A percentile compares a stretch with the other conserved stretches of the same genome.
These are phyloP conservation scores for Tolypocladium sp. DNA, from an alignment of 2,329 filamentous ascomycete genomes.

Conservation along the genomic window DNA sequence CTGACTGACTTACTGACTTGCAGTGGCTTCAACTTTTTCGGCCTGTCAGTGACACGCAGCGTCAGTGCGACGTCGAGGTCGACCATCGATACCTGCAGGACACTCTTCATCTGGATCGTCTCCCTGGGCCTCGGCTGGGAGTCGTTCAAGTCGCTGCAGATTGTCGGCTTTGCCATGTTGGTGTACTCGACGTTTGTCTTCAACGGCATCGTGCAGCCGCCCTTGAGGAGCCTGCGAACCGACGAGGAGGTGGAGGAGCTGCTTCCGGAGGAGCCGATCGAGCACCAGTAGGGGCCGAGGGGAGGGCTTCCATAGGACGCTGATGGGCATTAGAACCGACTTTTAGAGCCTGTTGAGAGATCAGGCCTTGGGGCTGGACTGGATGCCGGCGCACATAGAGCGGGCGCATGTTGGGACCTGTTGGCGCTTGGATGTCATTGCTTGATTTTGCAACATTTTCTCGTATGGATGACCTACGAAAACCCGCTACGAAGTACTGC, in stretches of 20 bases:
- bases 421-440: not conserved
- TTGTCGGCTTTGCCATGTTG: conserved; percentile 75
- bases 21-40: conserved; percentile 98
- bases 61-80: conserved; percentile 90
- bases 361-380: not conserved
- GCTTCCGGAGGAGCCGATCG: conserved; percentile 75
- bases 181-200: conserved; percentile 97
- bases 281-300: conserved; percentile 40
- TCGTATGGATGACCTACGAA: not conserved
- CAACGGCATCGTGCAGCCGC: conserved; percentile 85
- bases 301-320: not conserved
- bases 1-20: conserved; percentile 1
- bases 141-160: conserved; percentile 94
- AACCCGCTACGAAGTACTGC: not conserved
- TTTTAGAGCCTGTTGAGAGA: not conserved
- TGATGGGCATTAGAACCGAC: not conserved
- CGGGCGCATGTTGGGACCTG: not conserved
- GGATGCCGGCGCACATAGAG: not conserved
- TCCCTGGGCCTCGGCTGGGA: conserved; percentile 93
- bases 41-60: conserved; percentile 78
- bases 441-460: not conserved
- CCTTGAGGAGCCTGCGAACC: conserved; percentile 57
- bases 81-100: conserved; percentile 95
- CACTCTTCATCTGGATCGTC: conserved; percentile 96
- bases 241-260: conserved; percentile 51